Evolutionary conservation across 176 grass and related monocot species (phyloP), one percentile per base, ranked within the genome.

Genomic region (Areca catechu): DNA sequence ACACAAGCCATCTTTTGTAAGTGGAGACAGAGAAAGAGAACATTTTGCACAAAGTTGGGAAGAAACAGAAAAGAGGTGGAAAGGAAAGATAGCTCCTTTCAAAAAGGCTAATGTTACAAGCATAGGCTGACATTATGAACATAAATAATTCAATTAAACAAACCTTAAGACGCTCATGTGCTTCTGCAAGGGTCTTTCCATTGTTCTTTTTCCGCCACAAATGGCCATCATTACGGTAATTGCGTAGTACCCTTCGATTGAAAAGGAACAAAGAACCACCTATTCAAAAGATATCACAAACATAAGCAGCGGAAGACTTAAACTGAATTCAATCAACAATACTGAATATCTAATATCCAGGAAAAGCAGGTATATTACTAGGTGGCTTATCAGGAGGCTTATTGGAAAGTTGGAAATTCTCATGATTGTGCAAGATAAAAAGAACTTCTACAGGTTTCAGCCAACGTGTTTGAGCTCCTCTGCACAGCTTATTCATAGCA

Each of bases 211-310:
- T 98, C 56, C 47, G 61, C 94, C 94, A 98, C 48, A 54, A 71
- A 24, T 79, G 69, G 25, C 88, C 94, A 78, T 98, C 94, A 57
- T 80, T 85, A 51, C 94, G 76, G 53, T 89, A 98, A 72, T 69
- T 74, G 5, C 93, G 84, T 76, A 85, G 79, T 56, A 98, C 76
- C 67, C 88, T 85, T 24, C 74, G 82, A 62, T 98, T 89, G 81
- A 85, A 98, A 66, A 98, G 84, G 61, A 85, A 93, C 71, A 89
- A 85, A 50, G 78, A 83, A 73, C 94, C 94, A 83, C 84, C 94
- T 98, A 57, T 54, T 5, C 24, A 48, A 55, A 56, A 57, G 17
- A 62, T 17, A 43, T 24, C 7, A 15, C 47, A 30, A 29, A 52
- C 7, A 72, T 52, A 72, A 24, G 49, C 25, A 56, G 5, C 21